Evolutionary conservation across 257 asterid species (phyloP).

Genomic region (Salvia rosmarinus): DNA sequence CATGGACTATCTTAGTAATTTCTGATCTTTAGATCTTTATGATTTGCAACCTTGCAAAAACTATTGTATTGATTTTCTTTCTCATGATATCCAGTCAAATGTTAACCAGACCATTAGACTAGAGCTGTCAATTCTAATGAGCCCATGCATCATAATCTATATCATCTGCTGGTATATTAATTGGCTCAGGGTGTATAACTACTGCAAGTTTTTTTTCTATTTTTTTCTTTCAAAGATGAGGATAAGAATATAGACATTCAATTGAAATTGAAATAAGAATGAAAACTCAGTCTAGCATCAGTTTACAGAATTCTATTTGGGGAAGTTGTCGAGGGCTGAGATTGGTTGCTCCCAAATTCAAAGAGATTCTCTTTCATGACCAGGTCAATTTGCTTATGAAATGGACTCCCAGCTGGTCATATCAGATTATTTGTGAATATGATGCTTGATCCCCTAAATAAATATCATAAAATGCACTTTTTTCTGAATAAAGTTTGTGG

Average conservation of each 20-base stretch:
- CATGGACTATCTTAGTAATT: slow-evolving; percentile 12
- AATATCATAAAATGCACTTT: slow-evolving; percentile 15
- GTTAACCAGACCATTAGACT: slow-evolving; percentile 14
- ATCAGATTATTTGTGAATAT: neutral
- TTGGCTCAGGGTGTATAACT: slow-evolving; percentile 6
- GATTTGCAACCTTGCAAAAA: slow-evolving; percentile 19
- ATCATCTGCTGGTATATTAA: neutral
- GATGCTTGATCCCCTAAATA: slow-evolving; percentile 7
- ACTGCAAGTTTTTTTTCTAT: neutral
- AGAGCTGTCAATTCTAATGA: neutral
- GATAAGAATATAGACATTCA: neutral
- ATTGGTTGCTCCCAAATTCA: slow-evolving; percentile 11
- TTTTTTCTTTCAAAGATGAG: too few species aligned
- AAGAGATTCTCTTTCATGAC: slow-evolving; percentile 10
- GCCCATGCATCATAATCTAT: slow-evolving; percentile 7
- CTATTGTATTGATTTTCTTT: slow-evolving; percentile 17
- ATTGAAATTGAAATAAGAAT: slow-evolving; percentile 9
- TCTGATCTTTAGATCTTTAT: slow-evolving; percentile 12
- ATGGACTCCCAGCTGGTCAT: neutral
- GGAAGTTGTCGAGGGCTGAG: slow-evolving; percentile 22
- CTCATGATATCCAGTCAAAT: slow-evolving; percentile 12
- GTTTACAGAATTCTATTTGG: neutral
- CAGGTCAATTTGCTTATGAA: slow-evolving; percentile 10
- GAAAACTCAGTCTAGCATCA: slow-evolving; percentile 21
- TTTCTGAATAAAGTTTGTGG: slow-evolving; percentile 12